Conservation (phyloP, 441 rosid genomes). For the Biscutella laevigata region DNA sequence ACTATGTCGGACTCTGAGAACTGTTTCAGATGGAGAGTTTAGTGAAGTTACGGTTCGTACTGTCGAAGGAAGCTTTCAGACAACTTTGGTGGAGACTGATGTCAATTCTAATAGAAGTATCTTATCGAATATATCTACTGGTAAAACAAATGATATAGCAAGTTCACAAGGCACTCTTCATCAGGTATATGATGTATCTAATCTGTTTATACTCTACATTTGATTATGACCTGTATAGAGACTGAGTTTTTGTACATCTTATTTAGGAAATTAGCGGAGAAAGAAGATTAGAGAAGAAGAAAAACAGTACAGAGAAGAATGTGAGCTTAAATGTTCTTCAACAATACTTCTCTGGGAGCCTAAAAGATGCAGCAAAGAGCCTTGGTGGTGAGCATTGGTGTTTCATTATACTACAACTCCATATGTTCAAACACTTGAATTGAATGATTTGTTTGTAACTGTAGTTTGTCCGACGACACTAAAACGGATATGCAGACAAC, state of each 20-base stretch:
- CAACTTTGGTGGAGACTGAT: constrained; percentile 26
- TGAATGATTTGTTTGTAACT: constrained; percentile 11
- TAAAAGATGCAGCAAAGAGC: constrained; percentile 93
- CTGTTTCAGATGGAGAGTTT: constrained; percentile 54
- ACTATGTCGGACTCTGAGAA: constrained; percentile 71
- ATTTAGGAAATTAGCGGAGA: constrained; percentile 33
- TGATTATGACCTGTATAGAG: neutral
- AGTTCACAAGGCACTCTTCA: constrained; percentile 33
- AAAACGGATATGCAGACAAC: constrained; percentile 94
- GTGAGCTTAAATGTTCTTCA: constrained; percentile 83
- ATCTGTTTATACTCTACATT: constrained; percentile 1
- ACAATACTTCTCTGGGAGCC: constrained; percentile 86
- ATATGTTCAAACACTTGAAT: neutral
- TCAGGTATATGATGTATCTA: constrained; percentile 35
- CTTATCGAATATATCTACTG: constrained; percentile 26
- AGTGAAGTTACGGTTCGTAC: constrained; percentile 29
- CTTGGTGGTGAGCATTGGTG: constrained; percentile 63
- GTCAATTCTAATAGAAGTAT: constrained; percentile 26
- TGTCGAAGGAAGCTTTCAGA: constrained; percentile 33
- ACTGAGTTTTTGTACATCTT: neutral
- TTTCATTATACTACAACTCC: neutral
- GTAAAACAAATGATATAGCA: constrained; percentile 28
- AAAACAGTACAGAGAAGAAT: constrained; percentile 68
- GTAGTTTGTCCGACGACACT: constrained; percentile 91
- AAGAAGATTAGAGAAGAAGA: constrained; percentile 50